Conservation (phyloP, 1,284 basidiomycete species). For the Marasmius sp. region DNA sequence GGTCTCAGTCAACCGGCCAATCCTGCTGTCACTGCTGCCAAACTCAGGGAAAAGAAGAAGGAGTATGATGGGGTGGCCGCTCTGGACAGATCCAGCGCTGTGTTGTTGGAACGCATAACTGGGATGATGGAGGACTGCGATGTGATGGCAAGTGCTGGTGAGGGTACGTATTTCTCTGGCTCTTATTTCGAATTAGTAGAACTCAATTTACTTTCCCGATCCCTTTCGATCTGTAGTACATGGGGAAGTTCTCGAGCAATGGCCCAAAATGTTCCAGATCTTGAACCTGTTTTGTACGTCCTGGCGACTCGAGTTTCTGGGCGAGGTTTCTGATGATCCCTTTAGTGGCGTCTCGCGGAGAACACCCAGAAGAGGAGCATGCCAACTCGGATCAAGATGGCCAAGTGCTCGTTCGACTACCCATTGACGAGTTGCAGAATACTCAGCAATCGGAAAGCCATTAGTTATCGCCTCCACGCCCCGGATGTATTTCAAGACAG, state of each 20-base stretch:
- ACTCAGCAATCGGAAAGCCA: background rate
- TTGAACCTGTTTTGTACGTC: slow-evolving; percentile 63
- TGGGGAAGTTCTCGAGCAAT: slow-evolving; percentile 75
- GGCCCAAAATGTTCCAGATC: slow-evolving; percentile 81
- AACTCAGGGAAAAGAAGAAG: slow-evolving; percentile 75
- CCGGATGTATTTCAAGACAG: too few species aligned
- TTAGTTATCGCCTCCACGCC: too few species aligned
- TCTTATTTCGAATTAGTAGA: background rate
- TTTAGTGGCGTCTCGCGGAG: slow-evolving; percentile 45
- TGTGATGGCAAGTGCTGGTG: slow-evolving; percentile 72
- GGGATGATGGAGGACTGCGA: slow-evolving; percentile 69
- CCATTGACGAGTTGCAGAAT: slow-evolving; percentile 53
- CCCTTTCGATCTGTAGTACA: slow-evolving; percentile 45
- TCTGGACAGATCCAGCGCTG: slow-evolving; percentile 59
- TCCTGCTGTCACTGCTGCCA: slow-evolving; percentile 48
- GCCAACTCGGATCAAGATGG: slow-evolving; percentile 22
- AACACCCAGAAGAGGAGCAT: slow-evolving; percentile 24
- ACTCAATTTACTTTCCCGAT: slow-evolving; percentile 9
- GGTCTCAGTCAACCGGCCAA: slow-evolving; percentile 36
- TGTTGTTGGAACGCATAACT: slow-evolving; percentile 67
- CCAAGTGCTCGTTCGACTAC: slow-evolving; percentile 58
- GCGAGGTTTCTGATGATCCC: background rate
- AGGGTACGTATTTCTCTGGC: slow-evolving; percentile 41
- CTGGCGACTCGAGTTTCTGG: background rate
- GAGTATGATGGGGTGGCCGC: slow-evolving; percentile 75